These are phyloP conservation scores for Lotus japonicus DNA, from an alignment of 306 rosid genomes.

Conservation along the genomic window DNA sequence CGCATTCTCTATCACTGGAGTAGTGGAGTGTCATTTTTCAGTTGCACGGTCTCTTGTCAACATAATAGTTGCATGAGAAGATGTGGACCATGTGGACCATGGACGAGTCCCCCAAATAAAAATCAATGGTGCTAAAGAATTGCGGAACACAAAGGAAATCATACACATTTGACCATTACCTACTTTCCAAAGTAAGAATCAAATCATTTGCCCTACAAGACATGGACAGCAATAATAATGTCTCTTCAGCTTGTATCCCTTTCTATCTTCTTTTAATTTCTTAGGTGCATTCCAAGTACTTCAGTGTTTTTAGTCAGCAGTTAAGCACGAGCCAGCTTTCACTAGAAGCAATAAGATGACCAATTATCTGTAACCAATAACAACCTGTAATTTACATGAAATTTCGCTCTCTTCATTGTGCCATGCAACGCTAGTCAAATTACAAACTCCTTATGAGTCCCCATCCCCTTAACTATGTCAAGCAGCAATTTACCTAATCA, in stretches of 20 bases:
- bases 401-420: not conserved
- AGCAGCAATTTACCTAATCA: not conserved
- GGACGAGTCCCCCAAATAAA: too few relatives aligned
- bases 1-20: too few relatives aligned
- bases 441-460: too few relatives aligned
- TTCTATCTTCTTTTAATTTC: too few relatives aligned
- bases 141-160: constrained; percentile 2
- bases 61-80: too few relatives aligned
- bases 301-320: too few relatives aligned
- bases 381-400: not conserved
- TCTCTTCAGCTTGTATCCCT: too few relatives aligned
- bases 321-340: not conserved
- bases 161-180: not conserved
- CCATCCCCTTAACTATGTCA: too few relatives aligned
- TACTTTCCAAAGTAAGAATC: not conserved
- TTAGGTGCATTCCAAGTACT: not conserved
- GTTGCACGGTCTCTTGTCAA: too few relatives aligned
- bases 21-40: too few relatives aligned
- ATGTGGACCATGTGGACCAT: too few relatives aligned
- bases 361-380: not conserved
- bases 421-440: too few relatives aligned
- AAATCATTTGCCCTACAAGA: not conserved
- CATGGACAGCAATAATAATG: not conserved
- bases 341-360: constrained; percentile 17
- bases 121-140: not conserved